A percentile compares a stretch with the other conserved stretches of the same genome.
phyloP scores from a whole-genome alignment of 2,329 filamentous ascomycete genomes.

The Hypomyces perniciosus region DNA sequence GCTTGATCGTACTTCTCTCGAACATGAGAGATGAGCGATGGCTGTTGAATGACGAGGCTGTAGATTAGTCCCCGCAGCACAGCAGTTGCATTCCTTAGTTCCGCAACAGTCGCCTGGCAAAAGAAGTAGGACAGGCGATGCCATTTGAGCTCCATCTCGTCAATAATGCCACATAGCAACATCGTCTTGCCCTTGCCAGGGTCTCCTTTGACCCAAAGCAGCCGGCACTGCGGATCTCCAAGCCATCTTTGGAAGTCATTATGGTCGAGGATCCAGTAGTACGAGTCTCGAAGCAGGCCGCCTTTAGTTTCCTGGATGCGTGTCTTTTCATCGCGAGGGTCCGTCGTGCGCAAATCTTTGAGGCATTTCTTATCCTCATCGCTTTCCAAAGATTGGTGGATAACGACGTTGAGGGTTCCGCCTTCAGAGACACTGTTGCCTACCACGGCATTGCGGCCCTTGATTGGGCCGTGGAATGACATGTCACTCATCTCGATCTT shows the following conservation, averaged over 20 bases:
- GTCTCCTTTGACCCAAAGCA: constrained; percentile 24
- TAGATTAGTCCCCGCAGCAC: constrained; percentile 39
- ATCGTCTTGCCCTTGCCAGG: constrained; percentile 39
- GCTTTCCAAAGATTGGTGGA: neutral
- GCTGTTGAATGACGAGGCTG: constrained; percentile 29
- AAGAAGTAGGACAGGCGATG: constrained; percentile 9
- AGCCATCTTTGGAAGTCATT: constrained; percentile 17
- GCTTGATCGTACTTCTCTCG: constrained; percentile 27
- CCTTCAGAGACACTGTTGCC: no score
- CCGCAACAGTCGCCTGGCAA: constrained; percentile 17
- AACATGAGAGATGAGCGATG: constrained; percentile 28
- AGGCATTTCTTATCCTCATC: constrained; percentile 15
- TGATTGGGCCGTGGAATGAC: no score
- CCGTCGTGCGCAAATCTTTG: constrained; percentile 18
- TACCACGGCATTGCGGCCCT: no score
- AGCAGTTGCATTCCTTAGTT: constrained; percentile 32
- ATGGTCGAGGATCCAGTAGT: constrained; percentile 29
- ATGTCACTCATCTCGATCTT: no score
- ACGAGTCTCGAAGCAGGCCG: constrained; percentile 25
- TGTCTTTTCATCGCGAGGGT: constrained; percentile 25
- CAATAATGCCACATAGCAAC: constrained; percentile 33
- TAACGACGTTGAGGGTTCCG: no score
- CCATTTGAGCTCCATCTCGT: neutral
- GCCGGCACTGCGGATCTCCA: constrained; percentile 6
- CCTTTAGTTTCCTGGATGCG: constrained; percentile 31